Base-by-base conservation (phyloP, 129 eudicot species). In the Ambrosia artemisiifolia region DNA sequence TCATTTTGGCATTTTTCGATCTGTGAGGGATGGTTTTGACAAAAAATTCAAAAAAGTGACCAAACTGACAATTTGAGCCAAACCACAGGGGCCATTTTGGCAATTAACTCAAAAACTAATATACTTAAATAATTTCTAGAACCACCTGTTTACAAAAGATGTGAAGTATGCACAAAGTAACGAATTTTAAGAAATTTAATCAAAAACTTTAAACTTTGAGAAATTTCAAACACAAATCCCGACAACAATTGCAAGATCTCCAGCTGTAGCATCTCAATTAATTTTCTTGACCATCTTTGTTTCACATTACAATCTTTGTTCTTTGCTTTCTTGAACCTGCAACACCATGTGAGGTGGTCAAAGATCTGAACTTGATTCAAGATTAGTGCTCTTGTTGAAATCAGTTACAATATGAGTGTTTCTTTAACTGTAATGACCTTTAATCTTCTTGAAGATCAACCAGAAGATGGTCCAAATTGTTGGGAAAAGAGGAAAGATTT, bases 401-500 rank as follows among this genome's bases (percentile, higher is more conserved):
- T 18, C 40, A 64, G 10, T 4, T 53, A n/a, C 72, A 90, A 81
- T 38, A 94, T 94, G 98, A 94, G 95, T 83, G 88, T 88, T 67
- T 94, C 98, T 20, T 69, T 94, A 42, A 84, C 96, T 43, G 97
- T 94, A 51, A 84, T 94, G 91, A 87, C 93, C 70, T 90, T 94
- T 69, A 94, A 94, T 86, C 96, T 94, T 61, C 93, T 88, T 67
- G 98, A 94, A 81, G 97, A 94, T 86, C 93, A 90, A 61, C 79
- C 87, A 38, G 93, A 85, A 55, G 97, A 86, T 59, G 80, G 96
- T 67, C 85, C 87, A 63, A 90, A 94, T 70, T 88, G 96, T 75
- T 94, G 98, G 98, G 87, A 88, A 20, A 90, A 87, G 62, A 94
- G 98, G 89, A 94, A 84, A 72, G 97, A 90, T 83, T 82, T 94